Base-by-base conservation (phyloP, 2,329 filamentous ascomycete genomes). In the Aspergillus uvarum region DNA sequence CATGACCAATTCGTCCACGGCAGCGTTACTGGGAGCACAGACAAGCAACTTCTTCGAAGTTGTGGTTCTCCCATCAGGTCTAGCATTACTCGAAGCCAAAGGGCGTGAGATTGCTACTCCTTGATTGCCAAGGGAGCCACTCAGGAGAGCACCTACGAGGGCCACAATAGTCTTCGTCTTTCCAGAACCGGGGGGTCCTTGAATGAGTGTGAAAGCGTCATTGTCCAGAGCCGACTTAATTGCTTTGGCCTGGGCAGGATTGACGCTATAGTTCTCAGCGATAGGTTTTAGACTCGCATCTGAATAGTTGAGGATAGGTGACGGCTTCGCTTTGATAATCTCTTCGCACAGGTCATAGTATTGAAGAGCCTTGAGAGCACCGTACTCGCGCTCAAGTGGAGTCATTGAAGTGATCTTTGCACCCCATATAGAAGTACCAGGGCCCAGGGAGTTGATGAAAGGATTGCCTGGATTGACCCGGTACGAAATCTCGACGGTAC, bases 81-180 rank as follows among this genome's bases (percentile, higher is more conserved):
- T 66, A 49, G 63, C 53, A n/a, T 78, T 64, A 68, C 76, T 61
- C 70, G 72, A 67, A 74, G 75, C 60, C 22, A 54, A 67, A 76
- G 79, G 79, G 22, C 79, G 77, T 24, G 74, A 74, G 44, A 84
- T 77, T 19, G 81, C 74, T 14, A 82, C 80, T 8, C 80, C 82
- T 47, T 79, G 78, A 16, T 74, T 76, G 54, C 80, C 79, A 55
- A 85, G 82, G 53, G 68, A 81, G 44, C 85, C 84, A 5, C 87
- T 90, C 49, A 96, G 76, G 16, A 99, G 81, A 42, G 92, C 91
- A 38, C 95, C 95, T 24, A 98, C 93, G 82, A 99, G 96, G 32
- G 94, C 95, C 58, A 96, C 86, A 62, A 99, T 99, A 0, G 95
- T 99, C 75, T 99, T 99, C 0, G 95, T 99, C 79, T 99, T 99